These are phyloP conservation scores for Lanmaoa rubissima DNA, from an alignment of 768 basidiomycete genomes.

Conservation along the genomic window DNA sequence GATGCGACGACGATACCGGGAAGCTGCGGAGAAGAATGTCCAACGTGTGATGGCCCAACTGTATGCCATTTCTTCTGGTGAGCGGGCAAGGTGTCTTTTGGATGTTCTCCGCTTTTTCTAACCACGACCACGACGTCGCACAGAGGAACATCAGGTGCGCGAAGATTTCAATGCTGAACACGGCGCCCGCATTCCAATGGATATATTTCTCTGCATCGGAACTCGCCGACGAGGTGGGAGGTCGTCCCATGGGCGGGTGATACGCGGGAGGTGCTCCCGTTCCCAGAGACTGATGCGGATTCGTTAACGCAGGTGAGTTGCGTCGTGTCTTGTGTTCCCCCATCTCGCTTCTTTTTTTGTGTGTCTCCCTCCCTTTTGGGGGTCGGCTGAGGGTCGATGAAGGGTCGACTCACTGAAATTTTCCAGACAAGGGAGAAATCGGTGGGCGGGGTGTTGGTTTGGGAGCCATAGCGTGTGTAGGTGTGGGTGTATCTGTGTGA, in stretches of 20 bases:
- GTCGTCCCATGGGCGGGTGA: conserved; percentile 59
- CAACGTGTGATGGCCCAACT: conserved; percentile 64
- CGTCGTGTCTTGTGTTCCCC: not conserved
- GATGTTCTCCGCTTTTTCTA: not conserved
- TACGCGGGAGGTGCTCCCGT: conserved; percentile 54
- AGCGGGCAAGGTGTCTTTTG: conserved; percentile 2
- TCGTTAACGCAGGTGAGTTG: conserved; percentile 50
- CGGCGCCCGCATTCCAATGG: conserved; percentile 71
- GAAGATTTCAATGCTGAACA: conserved; percentile 71
- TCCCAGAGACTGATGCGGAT: conserved; percentile 64
- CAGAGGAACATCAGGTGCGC: conserved; percentile 68
- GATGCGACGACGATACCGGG: conserved; percentile 63
- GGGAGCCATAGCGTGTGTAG: conserved; percentile 27
- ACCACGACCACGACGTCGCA: too few relatives aligned
- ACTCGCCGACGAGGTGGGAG: conserved; percentile 72
- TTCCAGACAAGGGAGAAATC: conserved; percentile 33
- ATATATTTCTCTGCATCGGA: conserved; percentile 76
- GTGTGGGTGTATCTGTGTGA: not conserved
- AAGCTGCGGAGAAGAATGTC: conserved; percentile 63
- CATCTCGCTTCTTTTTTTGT: not conserved
- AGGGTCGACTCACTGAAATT: not conserved
- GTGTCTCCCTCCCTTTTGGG: too few relatives aligned
- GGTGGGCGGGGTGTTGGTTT: conserved; percentile 11
- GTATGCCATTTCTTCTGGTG: conserved; percentile 65
- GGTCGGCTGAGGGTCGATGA: not conserved